A percentile compares a stretch with the other conserved stretches of the same genome.
Conservation (phyloP, 345 rosid genomes). For the Ceriops decandra region DNA sequence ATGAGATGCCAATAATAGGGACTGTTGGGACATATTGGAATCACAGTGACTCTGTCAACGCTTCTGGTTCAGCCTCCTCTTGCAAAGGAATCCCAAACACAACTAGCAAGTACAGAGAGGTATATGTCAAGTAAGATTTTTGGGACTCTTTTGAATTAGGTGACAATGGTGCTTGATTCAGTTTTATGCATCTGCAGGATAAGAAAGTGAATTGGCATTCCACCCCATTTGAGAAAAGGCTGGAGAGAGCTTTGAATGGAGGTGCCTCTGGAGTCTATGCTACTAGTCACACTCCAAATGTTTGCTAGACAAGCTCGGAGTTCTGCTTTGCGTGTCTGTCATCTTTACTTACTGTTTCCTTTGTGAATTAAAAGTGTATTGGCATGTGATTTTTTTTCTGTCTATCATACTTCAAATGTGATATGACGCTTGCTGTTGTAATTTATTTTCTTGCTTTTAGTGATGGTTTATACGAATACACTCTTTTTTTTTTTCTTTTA, state of each 20-base stretch:
- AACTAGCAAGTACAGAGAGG: slow-evolving; percentile 94
- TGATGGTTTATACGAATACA: slow-evolving; percentile 9
- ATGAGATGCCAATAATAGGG: slow-evolving; percentile 78
- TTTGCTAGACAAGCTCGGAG: background rate
- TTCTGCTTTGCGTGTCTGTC: background rate
- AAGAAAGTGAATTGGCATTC: slow-evolving; percentile 84
- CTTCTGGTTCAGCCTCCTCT: slow-evolving; percentile 46
- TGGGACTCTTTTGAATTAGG: slow-evolving; percentile 5
- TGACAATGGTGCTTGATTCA: slow-evolving; percentile 10
- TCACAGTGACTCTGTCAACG: slow-evolving; percentile 32
- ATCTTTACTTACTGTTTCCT: background rate
- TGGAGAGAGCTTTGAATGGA: slow-evolving; percentile 83
- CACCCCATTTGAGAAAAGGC: slow-evolving; percentile 86
- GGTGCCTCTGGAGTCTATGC: slow-evolving; percentile 12
- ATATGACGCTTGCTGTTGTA: slow-evolving; percentile 10
- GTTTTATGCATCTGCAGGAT: slow-evolving; percentile 57
- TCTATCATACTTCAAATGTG: background rate
- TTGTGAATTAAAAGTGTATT: slow-evolving; percentile 9
- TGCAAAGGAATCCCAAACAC: slow-evolving; percentile 89
- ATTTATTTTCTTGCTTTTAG: slow-evolving; percentile 15
- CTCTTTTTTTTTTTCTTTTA: background rate
- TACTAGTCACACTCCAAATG: background rate
- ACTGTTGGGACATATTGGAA: slow-evolving; percentile 85
- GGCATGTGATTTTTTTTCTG: background rate
- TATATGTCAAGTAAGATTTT: slow-evolving; percentile 27